Evolutionary conservation across 305 asterid species (phyloP).

Genomic region (Fraxinus paxiana): DNA sequence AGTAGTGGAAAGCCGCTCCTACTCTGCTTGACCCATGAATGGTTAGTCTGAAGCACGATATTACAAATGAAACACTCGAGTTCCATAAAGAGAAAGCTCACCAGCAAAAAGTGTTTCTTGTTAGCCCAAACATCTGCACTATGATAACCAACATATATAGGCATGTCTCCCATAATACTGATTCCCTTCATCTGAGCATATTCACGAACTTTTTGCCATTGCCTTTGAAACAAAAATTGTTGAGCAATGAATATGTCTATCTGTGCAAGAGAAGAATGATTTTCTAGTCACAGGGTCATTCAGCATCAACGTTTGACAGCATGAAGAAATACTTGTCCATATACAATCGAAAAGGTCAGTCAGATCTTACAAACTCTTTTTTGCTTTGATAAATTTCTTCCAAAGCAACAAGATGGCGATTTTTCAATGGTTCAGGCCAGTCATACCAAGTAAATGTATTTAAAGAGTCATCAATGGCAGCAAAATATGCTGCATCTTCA

Average conservation of each 20-base stretch:
- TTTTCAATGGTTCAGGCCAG: constrained; percentile 92
- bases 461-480: constrained; percentile 81
- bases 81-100: constrained; percentile 35
- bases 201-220: constrained; percentile 82
- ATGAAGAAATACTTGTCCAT: constrained; percentile 16
- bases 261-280: constrained; percentile 43
- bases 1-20: constrained; percentile 73
- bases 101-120: constrained; percentile 84
- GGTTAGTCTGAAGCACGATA: constrained; percentile 21
- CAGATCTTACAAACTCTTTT: constrained; percentile 72
- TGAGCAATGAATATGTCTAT: constrained; percentile 84
- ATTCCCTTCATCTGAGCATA: constrained; percentile 79
- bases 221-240: constrained; percentile 91
- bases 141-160: constrained; percentile 95
- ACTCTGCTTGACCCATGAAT: constrained; percentile 45
- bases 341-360: constrained; percentile 14
- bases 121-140: constrained; percentile 99
- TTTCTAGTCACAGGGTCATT: constrained; percentile 5
- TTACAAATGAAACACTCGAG: constrained; percentile 9
- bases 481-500: constrained; percentile 94
- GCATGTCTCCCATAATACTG: constrained; percentile 99
- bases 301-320: constrained; percentile 5
- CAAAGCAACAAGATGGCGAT: constrained; percentile 84
- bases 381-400: constrained; percentile 81
- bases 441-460: constrained; percentile 77